These are phyloP conservation scores for Rhizopogon vesiculosus DNA, from an alignment of 768 basidiomycete species.

Conservation along the genomic window DNA sequence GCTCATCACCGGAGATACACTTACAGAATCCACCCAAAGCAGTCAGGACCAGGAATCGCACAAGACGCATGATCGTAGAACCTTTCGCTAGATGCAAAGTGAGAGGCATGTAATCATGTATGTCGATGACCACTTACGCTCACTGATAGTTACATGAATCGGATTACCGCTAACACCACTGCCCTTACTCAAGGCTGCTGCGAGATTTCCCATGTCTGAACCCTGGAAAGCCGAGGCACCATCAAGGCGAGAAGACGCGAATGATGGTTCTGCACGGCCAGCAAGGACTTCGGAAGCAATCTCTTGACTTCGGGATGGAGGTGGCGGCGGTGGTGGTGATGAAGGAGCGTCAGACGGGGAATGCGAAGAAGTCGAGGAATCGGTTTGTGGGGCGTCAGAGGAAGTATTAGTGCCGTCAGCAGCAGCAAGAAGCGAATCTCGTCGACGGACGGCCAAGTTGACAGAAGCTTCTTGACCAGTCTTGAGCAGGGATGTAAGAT, in stretches of 20 bases:
- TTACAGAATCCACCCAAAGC: constrained; percentile 62
- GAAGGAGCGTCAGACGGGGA: constrained; percentile 11
- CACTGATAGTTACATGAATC: constrained; percentile 76
- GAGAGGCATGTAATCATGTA: constrained; percentile 1
- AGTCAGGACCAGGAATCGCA: constrained; percentile 56
- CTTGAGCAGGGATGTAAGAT: constrained; percentile 62
- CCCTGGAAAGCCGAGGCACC: constrained; percentile 1
- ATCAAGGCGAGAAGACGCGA: background rate
- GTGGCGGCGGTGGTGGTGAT: constrained; percentile 10
- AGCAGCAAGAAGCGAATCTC: constrained; percentile 57
- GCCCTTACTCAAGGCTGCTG: constrained; percentile 37
- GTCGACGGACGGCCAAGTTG: constrained; percentile 58
- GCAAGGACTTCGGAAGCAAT: constrained; percentile 39
- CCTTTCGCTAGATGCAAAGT: constrained; percentile 50
- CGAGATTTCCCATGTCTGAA: constrained; percentile 36
- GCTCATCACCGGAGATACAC: constrained; percentile 20
- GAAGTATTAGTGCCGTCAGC: constrained; percentile 15
- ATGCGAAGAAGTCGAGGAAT: background rate
- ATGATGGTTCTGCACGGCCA: constrained; percentile 12
- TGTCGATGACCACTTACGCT: constrained; percentile 48
- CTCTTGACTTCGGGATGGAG: constrained; percentile 35
- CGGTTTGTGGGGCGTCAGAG: constrained; percentile 8
- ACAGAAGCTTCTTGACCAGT: constrained; percentile 54
- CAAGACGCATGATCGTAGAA: constrained; percentile 56
- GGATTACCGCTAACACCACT: constrained; percentile 50